Evolutionary conservation across 345 rosid species (phyloP).

Genomic region (Trapa bicornis): DNA sequence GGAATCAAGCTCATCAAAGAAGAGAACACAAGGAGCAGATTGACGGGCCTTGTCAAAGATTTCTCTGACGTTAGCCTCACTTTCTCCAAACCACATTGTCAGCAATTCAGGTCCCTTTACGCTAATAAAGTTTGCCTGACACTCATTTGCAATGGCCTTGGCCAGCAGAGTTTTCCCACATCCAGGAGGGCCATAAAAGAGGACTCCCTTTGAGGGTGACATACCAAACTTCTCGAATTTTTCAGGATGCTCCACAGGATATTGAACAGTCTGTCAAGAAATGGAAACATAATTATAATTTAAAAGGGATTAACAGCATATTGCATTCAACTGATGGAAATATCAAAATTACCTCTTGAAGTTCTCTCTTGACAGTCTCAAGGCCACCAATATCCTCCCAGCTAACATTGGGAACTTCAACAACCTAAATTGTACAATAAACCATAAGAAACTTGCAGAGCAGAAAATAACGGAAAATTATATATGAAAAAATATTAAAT

Average conservation of each 20-base stretch:
- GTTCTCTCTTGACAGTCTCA: conserved; percentile 90
- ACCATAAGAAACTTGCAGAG: not conserved
- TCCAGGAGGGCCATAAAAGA: conserved; percentile 94
- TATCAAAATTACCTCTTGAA: conserved; percentile 54
- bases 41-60: conserved; percentile 92
- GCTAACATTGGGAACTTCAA: conserved; percentile 80
- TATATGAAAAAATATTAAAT: not conserved
- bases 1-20: conserved; percentile 91
- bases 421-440: conserved; percentile 38
- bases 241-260: conserved; percentile 98
- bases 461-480: not conserved
- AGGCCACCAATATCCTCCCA: conserved; percentile 98
- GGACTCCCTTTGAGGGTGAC: conserved; percentile 96
- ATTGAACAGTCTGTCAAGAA: conserved; percentile 68
- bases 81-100: conserved; percentile 98
- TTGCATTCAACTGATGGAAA: not conserved
- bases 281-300: not conserved
- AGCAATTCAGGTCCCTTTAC: conserved; percentile 92
- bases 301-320: not conserved
- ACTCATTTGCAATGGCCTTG: conserved; percentile 91
- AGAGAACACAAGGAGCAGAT: conserved; percentile 92
- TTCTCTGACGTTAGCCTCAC: conserved; percentile 92
- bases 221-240: conserved; percentile 93
- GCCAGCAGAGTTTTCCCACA: conserved; percentile 93
- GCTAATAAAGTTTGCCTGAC: conserved; percentile 95